phyloP scores from a whole-genome alignment of 441 rosid species.

The Populus tomentosa region DNA sequence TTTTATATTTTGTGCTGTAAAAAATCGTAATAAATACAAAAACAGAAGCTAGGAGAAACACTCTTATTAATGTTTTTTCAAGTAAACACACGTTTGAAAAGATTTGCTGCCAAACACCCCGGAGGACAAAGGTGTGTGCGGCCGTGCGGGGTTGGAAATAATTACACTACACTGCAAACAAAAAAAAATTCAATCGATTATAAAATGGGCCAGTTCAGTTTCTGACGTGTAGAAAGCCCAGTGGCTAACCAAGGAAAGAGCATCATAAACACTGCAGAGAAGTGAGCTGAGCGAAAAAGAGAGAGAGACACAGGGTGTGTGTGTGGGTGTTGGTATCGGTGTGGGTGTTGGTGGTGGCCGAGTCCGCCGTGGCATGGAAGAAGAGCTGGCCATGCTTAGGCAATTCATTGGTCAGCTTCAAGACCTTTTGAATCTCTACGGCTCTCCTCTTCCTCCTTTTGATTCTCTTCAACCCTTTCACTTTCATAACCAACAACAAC shows the following conservation, averaged over 20 bases:
- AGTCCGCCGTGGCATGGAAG: conserved; percentile 52
- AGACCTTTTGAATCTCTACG: conserved; percentile 65
- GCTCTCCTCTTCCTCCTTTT: conserved; percentile 48
- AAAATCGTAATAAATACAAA: too few species aligned
- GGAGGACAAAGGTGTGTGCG: conserved; percentile 38
- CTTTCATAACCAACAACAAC: conserved; percentile 22
- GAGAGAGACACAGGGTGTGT: not conserved
- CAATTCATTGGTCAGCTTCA: conserved; percentile 95
- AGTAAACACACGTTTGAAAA: too few species aligned
- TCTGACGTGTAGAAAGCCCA: conserved; percentile 36
- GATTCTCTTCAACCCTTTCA: conserved; percentile 29
- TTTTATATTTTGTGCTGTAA: too few species aligned
- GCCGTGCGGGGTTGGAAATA: conserved; percentile 33
- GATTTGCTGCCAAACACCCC: not conserved
- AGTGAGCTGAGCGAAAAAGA: conserved; percentile 10
- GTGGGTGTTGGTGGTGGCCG: not conserved
- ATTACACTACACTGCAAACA: not conserved
- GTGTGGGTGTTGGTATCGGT: not conserved
- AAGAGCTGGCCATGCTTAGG: conserved; percentile 94
- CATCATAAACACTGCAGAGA: not conserved
- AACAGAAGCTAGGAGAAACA: too few species aligned
- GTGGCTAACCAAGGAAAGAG: conserved; percentile 22
- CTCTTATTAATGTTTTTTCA: too few species aligned
- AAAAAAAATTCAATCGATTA: conserved; percentile 4
- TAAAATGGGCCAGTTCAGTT: conserved; percentile 11